Base-by-base conservation (phyloP, 2,329 filamentous ascomycete genomes). In the Exophiala oligosperma region DNA sequence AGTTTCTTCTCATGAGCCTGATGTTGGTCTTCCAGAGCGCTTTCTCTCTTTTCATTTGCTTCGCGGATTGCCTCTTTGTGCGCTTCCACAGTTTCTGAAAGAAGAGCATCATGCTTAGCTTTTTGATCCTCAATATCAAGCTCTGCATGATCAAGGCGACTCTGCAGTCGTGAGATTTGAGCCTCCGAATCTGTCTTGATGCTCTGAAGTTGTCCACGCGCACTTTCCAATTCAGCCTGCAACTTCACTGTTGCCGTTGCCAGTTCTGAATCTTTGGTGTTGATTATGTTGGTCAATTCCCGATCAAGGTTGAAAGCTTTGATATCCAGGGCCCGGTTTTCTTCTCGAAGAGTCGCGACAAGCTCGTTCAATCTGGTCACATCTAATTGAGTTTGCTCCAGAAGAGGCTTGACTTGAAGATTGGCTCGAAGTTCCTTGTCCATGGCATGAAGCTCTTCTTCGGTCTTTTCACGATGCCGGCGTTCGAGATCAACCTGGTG, bases 201-300 rank as follows among this genome's bases (percentile, higher is more conserved):
- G 50, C 87, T 81, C 66, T 92, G 91, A 72, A 91, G 89, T 68
- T 96, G 88, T 71, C 90, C 87, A 69, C 92, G 94, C 52, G 92
- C 90, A 40, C 85, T 81, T 58, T 96, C 91, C 35, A 97, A 79
- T 69, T 97, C 91, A 11, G 84, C 82, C 71, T 96, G 89, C 79
- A 96, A 81, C 3, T 90, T 82, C 62, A 88, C 84, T 59, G 89
- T 89, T 12, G 88, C 90, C 48, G 91, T 88, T 71, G 93, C 87
- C 46, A 95, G 86, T 70, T 97, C 92, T 38, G 85, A 83, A 41
- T 88, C 85, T 56, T 86, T 91, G 50, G 86, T 87, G 67, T 96
- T 91, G 62, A 89, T 85, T 8, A 91, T 90, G 68, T 96, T 90
- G 59, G 91, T 84, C 67, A 93, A 89, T 68, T 97, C 92, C 52